Evolutionary conservation across 495 filamentous ascomycete species (phyloP).

Genomic region (Bacidia gigantensis): DNA sequence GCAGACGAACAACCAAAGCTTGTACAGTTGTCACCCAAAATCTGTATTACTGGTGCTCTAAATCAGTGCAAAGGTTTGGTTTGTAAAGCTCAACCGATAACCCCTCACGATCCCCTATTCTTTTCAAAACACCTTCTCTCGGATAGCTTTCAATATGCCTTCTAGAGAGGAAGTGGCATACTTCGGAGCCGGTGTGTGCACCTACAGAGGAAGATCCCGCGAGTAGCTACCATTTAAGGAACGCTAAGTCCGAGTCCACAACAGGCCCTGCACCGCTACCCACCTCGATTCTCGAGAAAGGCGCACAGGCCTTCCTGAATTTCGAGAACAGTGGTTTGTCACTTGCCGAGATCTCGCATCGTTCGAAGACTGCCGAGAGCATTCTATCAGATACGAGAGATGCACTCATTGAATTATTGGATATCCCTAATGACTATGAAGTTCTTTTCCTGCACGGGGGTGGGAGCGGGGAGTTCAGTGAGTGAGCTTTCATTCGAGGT

Average conservation of each 20-base stretch:
- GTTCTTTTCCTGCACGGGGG: constrained; percentile 72
- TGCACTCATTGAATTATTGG: constrained; percentile 49
- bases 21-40: background rate
- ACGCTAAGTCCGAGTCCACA: background rate
- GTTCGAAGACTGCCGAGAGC: constrained; percentile 55
- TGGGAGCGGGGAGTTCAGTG: constrained; percentile 63
- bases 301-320: constrained; percentile 64
- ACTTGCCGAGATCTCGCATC: constrained; percentile 79
- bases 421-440: constrained; percentile 61
- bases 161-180: constrained; percentile 40
- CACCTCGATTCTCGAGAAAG: constrained; percentile 53
- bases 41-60: background rate
- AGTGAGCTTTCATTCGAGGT: background rate
- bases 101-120: background rate
- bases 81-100: background rate
- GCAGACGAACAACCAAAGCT: too few species aligned
- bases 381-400: constrained; percentile 54
- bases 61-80: background rate
- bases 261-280: constrained; percentile 57
- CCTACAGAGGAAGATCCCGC: background rate
- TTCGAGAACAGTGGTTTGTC: constrained; percentile 69
- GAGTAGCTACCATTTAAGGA: background rate
- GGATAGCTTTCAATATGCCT: constrained; percentile 31
- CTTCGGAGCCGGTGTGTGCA: constrained; percentile 48
- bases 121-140: background rate